Base-by-base conservation (phyloP, 257 asterid species). In the Marsdenia floribunda region DNA sequence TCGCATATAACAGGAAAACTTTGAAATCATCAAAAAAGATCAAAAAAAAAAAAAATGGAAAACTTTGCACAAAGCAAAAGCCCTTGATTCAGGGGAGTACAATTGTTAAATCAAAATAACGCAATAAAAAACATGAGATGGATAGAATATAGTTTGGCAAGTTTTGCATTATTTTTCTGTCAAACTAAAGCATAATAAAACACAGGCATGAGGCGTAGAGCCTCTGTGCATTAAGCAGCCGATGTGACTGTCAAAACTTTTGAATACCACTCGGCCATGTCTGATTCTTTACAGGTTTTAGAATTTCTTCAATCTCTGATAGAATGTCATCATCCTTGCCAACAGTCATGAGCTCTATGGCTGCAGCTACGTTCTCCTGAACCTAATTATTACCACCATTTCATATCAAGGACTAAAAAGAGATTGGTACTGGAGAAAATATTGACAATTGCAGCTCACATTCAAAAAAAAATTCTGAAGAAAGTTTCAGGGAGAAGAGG, bases 221-320 rank as follows among this genome's bases (percentile, higher is more conserved):
- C 22, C 44, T 54, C 52, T 21, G 18, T 19, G 19, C 66, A 73
- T 21, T 29, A 24, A 24, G 60, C 42, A 59, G 75, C 64, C 4
- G 68, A 42, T 52, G 38, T 29, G 63, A 26, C 42, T 46, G 44
- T 85, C 86, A 86, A 80, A 83, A 78, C 83, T 85, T 83, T 71
- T 82, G 90, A 79, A 91, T 85, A 50, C 99, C 99, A 40, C 98
- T 95, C 10, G 93, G 96, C 99, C 99, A 92, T 55, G 99, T 89
- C 71, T 88, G 90, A 78, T 90, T 92, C 86, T 95, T 95, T 81
- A 95, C 98, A 40, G 88, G 90, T 77, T 88, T 86, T 78, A 94
- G 84, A 76, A 94, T 90, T 70, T 64, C 78, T 74, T 88, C 88
- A 29, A 94, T 68, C 80, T 89, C 96, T 3, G 87, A 74, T 50